Evolutionary conservation across 495 filamentous ascomycete species (phyloP), one percentile per base, ranked within the genome.

Genomic region (Penicillium canescens): DNA sequence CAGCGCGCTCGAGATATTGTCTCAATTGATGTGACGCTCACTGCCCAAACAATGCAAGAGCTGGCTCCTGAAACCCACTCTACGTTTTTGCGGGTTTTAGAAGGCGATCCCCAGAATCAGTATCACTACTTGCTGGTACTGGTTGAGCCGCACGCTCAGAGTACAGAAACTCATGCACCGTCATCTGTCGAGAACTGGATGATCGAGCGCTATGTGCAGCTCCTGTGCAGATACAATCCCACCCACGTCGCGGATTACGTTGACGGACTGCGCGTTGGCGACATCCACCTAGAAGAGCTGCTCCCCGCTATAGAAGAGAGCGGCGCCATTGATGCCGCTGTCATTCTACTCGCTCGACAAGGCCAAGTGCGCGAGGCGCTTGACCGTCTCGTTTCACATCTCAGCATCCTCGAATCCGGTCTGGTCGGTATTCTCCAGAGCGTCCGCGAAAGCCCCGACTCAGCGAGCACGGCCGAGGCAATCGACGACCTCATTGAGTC

Each of bases 311-410:
- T 98, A 77, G 94, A 98, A 66, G 82, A 85, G 45, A 90, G 85
- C 50, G 94, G 92, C 2, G 90, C 91, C 13, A 83, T 98, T 37
- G 95, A 98, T 74, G 94, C 93, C 11, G 93, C 91, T 2, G 90
- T 98, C 21, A 83, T 96, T 16, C 78, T 98, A 9, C 88, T 98
- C 77, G 90, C 92, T 41, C 80, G 90, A 56, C 94, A 97, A 61
- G 95, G 94, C 12, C 86, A 94, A 65, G 80, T 95, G 11, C 78
- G 82, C 50, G 83, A 86, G 46, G 94, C 91, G 8, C 93, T 98
- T 83, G 80, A 85, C 52, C 85, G 94, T 36, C 83, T 98, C 10
- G 79, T 93, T 9, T 78, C 77, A 41, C 91, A 98, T 67, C 66
- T 98, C 18, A 75, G 75, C 16, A 92, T 85, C 1, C 78, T 98